Evolutionary conservation across 371 early-diverging fungal genomes (phyloP).

Genomic region (Amoeboaphelidium protococcarum): DNA sequence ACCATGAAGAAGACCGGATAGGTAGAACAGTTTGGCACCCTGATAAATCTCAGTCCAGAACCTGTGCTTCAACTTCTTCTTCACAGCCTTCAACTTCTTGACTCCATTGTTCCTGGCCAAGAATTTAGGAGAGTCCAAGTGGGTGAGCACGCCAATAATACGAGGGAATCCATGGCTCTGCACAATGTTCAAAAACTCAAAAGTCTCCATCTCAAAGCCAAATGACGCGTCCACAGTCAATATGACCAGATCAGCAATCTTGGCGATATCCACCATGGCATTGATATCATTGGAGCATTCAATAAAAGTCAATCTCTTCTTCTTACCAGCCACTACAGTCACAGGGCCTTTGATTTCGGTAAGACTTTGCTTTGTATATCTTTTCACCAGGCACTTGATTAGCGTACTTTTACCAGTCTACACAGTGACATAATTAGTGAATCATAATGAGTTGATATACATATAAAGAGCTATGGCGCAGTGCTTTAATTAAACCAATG

Average conservation of each 20-base stretch:
- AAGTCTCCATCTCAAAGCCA: constrained; percentile 98
- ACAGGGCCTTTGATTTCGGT: constrained; percentile 78
- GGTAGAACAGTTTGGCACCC: constrained; percentile 87
- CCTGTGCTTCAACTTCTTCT: constrained; percentile 80
- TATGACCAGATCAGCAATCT: constrained; percentile 89
- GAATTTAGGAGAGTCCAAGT: constrained; percentile 59
- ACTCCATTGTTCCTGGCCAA: constrained; percentile 18
- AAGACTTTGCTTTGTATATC: constrained; percentile 75
- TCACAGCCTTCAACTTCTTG: constrained; percentile 60
- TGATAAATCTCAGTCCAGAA: constrained; percentile 97
- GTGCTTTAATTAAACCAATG: too few relatives aligned
- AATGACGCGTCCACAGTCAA: constrained; percentile 84
- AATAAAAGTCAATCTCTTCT: constrained; percentile 79
- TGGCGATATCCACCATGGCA: constrained; percentile 89
- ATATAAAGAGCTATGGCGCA: too few relatives aligned
- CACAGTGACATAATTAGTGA: too few relatives aligned
- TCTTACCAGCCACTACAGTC: constrained; percentile 82
- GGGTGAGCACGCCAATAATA: constrained; percentile 88
- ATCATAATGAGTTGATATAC: too few relatives aligned
- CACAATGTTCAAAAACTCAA: constrained; percentile 92
- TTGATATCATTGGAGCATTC: constrained; percentile 90
- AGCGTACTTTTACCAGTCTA: constrained; percentile 76
- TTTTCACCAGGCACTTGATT: constrained; percentile 76
- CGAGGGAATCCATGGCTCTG: constrained; percentile 94
- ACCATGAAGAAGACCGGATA: constrained; percentile 79